Evolutionary conservation across 2,329 filamentous ascomycete species (phyloP), one percentile per base, ranked within the genome.

Genomic region (Tolypocladium endophyticum): DNA sequence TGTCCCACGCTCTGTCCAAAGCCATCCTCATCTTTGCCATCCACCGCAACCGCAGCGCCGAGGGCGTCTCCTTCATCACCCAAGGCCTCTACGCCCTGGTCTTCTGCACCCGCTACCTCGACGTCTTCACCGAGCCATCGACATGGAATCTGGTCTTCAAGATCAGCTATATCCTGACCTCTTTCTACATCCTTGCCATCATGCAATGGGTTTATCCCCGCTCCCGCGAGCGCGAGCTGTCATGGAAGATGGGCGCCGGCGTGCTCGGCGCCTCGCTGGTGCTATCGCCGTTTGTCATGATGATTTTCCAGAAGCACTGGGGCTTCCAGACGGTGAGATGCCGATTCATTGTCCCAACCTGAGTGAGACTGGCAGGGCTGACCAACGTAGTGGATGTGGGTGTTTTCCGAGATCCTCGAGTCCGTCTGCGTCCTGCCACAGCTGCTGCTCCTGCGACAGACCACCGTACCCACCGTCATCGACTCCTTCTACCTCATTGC

Each of bases 401-500:
- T 87, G 60, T 96, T 97, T 76, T 96, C 90, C 38, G 87, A 94
- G 66, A 88, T 96, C 65, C 87, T 97, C 69, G 93, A 97, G 76
- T 93, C 91, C 39, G 85, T 95, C 62, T 94, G 89, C 72, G 85
- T 97, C 39, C 85, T 97, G 25, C 93, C 93, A 0, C 93, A 97
- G 72, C 86, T 97, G 1, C 83, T 97, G 7, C 86, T 97, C 52
- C 85, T 97, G 18, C 89, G 93, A 61, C 92, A 97, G 73, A 97
- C 93, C n/a, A 92, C 87, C 33, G 91, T 97, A 0, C 93, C 93
- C 0, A 97, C 93, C 56, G 93, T 97, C 55, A 92, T 97, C 75
- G 90, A 96, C 72, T 96, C 90, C n/a, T 96, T 89, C 76, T 97
- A 97, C 74, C 88, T 97, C 59, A 79, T 94, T 56, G 86, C 91